Percentiles rank a stretch among this genome's conserved stretches.
These are phyloP conservation scores for Starmera dryadoides DNA, from an alignment of 805 yeast species.

Conservation along the genomic window DNA sequence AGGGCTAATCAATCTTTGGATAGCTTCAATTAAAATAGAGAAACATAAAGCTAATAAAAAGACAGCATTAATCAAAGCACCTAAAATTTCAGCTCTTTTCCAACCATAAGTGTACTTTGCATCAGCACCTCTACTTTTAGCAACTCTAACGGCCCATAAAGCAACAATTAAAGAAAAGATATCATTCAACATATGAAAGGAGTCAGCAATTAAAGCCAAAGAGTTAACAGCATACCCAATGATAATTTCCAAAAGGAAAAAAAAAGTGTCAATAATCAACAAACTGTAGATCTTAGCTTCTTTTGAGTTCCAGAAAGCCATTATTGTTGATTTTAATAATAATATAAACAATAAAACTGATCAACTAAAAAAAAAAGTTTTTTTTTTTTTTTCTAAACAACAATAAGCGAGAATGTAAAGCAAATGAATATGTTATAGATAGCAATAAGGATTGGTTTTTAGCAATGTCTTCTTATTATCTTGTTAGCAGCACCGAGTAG, in stretches of 20 bases:
- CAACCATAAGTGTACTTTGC: constrained; percentile 93
- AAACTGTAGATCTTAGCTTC: constrained; percentile 69
- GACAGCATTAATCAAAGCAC: constrained; percentile 91
- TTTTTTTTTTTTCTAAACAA: too few relatives aligned
- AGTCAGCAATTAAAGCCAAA: constrained; percentile 89
- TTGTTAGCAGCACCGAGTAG: too few relatives aligned
- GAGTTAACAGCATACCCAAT: constrained; percentile 92
- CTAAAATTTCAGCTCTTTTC: constrained; percentile 95
- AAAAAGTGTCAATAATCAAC: constrained; percentile 67
- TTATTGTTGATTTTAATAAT: too few relatives aligned
- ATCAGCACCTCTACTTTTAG: constrained; percentile 74
- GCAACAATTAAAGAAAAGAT: constrained; percentile 86
- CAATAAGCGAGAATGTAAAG: too few relatives aligned
- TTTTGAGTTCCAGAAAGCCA: constrained; percentile 30
- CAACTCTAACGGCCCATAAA: constrained; percentile 91
- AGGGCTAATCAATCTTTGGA: constrained; percentile 81
- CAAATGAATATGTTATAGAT: too few relatives aligned
- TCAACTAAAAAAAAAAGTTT: too few relatives aligned
- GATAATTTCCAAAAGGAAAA: constrained; percentile 79
- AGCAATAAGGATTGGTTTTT: too few relatives aligned
- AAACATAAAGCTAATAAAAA: constrained; percentile 88
- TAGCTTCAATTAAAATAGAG: constrained; percentile 85
- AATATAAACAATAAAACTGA: too few relatives aligned
- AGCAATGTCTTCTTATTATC: too few relatives aligned
- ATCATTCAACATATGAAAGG: constrained; percentile 97